These are phyloP conservation scores for Lycium barbarum DNA, from an alignment of 257 asterid species.

Conservation along the genomic window DNA sequence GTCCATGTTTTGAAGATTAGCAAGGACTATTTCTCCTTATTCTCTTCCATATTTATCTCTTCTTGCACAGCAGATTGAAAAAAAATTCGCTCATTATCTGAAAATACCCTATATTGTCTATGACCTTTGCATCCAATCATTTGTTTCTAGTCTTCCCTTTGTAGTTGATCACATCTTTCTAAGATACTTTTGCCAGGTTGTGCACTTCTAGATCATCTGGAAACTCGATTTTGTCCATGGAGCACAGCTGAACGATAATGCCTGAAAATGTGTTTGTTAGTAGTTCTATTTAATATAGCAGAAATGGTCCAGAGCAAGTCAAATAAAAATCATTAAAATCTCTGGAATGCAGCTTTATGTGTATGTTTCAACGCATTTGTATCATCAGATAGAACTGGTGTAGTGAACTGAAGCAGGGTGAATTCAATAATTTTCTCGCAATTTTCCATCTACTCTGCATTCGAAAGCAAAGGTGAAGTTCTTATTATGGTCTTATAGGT, in stretches of 20 bases:
- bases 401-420: conserved; percentile 2
- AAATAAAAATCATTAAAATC: not conserved
- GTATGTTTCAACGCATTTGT: not conserved
- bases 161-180: not conserved
- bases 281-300: not conserved
- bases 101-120: not conserved
- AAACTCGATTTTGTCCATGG: not conserved
- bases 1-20: not conserved
- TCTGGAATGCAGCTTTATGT: not conserved
- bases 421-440: not conserved
- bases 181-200: not conserved
- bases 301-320: not conserved
- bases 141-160: not conserved
- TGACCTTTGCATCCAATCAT: conserved; percentile 18
- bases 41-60: not conserved
- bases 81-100: not conserved
- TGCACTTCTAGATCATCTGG: not conserved
- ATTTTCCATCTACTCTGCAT: not conserved
- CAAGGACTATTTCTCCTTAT: not conserved
- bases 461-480: not conserved
- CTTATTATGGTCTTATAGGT: not conserved
- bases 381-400: not conserved
- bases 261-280: not conserved
- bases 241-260: not conserved
- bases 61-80: not conserved